phyloP scores from a whole-genome alignment of 495 filamentous ascomycete species.

The Tuber melanosporum region DNA sequence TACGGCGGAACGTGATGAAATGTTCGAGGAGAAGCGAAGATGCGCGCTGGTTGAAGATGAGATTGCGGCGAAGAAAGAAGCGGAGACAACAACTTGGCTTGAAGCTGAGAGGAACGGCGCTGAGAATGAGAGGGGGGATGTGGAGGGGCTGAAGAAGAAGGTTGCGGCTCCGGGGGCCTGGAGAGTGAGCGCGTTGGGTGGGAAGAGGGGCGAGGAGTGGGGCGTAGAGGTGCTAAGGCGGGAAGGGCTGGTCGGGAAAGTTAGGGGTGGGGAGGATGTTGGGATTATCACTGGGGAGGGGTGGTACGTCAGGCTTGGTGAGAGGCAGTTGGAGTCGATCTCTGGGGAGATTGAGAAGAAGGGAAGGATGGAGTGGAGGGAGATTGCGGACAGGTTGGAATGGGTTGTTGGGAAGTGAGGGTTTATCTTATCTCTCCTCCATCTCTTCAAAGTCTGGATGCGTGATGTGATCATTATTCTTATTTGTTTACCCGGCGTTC shows the following conservation, averaged over 20 bases:
- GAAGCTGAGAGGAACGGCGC: constrained; percentile 36
- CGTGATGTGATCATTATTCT: background rate
- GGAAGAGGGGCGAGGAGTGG: constrained; percentile 27
- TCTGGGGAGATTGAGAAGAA: constrained; percentile 25
- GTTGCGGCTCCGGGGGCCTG: constrained; percentile 12
- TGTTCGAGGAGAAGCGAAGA: constrained; percentile 44
- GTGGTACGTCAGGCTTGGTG: constrained; percentile 31
- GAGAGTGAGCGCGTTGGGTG: constrained; percentile 26
- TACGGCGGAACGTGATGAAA: constrained; percentile 42
- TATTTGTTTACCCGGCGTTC: background rate
- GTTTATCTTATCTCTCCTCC: background rate
- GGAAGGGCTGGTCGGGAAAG: constrained; percentile 42
- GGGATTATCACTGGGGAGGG: constrained; percentile 36
- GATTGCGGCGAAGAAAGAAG: constrained; percentile 40
- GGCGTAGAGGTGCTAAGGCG: constrained; percentile 40
- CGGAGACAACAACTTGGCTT: constrained; percentile 28
- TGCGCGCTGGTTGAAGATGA: constrained; percentile 44
- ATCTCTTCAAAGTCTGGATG: background rate
- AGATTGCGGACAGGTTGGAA: constrained; percentile 34
- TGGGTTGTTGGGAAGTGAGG: constrained; percentile 9
- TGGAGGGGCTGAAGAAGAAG: constrained; percentile 10
- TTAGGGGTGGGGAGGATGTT: constrained; percentile 36
- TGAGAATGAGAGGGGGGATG: constrained; percentile 34
- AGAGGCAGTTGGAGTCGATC: constrained; percentile 12
- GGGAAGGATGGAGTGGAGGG: constrained; percentile 37